Conservation (phyloP, 2,329 filamentous ascomycete genomes). For the Fusarium pseudoanthophilum region DNA sequence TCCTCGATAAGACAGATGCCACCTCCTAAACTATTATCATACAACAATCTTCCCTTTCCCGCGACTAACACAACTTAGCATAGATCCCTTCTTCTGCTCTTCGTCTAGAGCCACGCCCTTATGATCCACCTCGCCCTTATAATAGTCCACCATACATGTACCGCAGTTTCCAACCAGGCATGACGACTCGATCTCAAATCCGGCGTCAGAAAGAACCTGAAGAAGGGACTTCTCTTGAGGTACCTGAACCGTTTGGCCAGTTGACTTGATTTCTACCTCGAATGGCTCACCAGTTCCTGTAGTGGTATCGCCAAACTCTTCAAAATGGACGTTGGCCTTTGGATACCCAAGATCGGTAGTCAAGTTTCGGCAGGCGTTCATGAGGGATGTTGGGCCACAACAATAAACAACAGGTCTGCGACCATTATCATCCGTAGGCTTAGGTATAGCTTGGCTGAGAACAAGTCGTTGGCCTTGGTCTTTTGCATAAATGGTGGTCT, state of each 20-base stretch:
- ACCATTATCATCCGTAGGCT: not conserved
- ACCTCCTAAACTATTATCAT: not conserved
- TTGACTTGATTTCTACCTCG: constrained; percentile 15
- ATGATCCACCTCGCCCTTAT: constrained; percentile 22
- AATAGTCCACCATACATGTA: constrained; percentile 27
- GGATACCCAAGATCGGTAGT: not conserved
- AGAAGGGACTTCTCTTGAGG: constrained; percentile 21
- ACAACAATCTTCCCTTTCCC: constrained; percentile 25
- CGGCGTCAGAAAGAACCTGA: constrained; percentile 21
- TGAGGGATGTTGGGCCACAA: constrained; percentile 10
- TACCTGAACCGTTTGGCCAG: constrained; percentile 1
- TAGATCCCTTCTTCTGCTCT: constrained; percentile 19
- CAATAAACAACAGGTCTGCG: not conserved
- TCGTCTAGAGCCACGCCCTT: constrained; percentile 27
- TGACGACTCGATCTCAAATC: constrained; percentile 26
- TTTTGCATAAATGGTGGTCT: constrained; percentile 16
- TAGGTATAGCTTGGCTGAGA: not conserved
- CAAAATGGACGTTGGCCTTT: not conserved
- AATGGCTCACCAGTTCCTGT: constrained; percentile 28
- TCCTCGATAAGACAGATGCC: not conserved
- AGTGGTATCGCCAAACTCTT: constrained; percentile 21
- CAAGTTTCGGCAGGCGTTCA: not conserved
- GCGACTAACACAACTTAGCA: constrained; percentile 30
- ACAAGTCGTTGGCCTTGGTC: constrained; percentile 1
- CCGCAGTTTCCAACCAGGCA: constrained; percentile 31